These are phyloP conservation scores for Theobroma cacao DNA, from an alignment of 345 rosid genomes.

Conservation along the genomic window DNA sequence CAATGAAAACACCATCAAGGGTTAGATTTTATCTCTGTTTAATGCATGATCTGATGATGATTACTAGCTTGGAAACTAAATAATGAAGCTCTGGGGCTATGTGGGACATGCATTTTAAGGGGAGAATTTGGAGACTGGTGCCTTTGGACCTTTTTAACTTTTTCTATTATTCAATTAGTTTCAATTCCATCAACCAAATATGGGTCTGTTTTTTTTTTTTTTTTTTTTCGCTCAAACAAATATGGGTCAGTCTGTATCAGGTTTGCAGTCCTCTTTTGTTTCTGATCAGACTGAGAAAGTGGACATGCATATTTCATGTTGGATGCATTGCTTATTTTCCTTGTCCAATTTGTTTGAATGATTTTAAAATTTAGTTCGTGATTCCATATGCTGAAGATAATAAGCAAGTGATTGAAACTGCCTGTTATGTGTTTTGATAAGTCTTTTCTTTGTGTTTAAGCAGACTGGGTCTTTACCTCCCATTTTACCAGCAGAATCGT, in stretches of 20 bases:
- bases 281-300: not conserved
- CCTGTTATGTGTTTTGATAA: not conserved
- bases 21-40: slow-evolving; percentile 24
- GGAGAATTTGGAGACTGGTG: not conserved
- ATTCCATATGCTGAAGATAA: not conserved
- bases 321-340: not conserved
- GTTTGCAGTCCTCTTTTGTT: not conserved
- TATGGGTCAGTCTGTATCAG: not conserved
- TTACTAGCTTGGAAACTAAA: not conserved
- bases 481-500: slow-evolving; percentile 34
- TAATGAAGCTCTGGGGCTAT: not conserved
- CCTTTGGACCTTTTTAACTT: not conserved
- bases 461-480: slow-evolving; percentile 58
- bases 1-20: slow-evolving; percentile 39
- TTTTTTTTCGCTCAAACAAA: no score
- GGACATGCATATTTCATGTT: not conserved
- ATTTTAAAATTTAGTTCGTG: not conserved
- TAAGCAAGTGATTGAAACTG: not conserved
- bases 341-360: not conserved
- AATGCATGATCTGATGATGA: not conserved
- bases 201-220: no score
- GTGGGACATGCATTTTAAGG: not conserved
- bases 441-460: slow-evolving; percentile 14
- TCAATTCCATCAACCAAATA: not conserved
- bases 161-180: not conserved